phyloP scores from a whole-genome alignment of 805 yeast species.

The Wickerhamomyces bovis region DNA sequence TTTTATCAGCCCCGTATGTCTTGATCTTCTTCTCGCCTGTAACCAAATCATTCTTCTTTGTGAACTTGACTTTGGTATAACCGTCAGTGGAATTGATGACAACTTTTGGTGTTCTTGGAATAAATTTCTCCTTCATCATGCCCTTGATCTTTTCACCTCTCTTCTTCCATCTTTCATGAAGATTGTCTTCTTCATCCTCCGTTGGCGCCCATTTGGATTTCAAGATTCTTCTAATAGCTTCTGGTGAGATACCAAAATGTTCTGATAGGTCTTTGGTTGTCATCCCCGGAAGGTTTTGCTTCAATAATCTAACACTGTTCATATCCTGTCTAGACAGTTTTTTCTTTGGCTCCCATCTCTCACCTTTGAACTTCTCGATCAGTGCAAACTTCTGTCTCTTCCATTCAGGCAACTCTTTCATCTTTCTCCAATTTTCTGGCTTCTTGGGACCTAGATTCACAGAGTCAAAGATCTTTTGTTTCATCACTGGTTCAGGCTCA shows the following conservation, averaged over 20 bases:
- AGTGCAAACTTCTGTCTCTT: conserved; percentile 59
- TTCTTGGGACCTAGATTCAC: conserved; percentile 22
- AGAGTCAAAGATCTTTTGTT: conserved; percentile 12
- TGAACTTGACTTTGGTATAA: conserved; percentile 7
- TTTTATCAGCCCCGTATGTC: conserved; percentile 4
- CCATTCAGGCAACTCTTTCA: conserved; percentile 55
- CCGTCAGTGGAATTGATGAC: conserved; percentile 7
- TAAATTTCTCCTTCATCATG: conserved; percentile 4
- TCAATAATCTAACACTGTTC: conserved; percentile 54
- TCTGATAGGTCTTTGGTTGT: conserved; percentile 54
- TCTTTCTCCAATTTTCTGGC: conserved; percentile 43
- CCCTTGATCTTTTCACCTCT: conserved; percentile 37
- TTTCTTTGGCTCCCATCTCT: conserved; percentile 62
- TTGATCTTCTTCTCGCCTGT: neutral
- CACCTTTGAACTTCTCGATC: conserved; percentile 50
- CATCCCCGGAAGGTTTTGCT: conserved; percentile 51
- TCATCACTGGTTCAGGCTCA: neutral
- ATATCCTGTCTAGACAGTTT: conserved; percentile 65
- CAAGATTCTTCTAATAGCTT: conserved; percentile 73
- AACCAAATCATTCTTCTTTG: conserved; percentile 1
- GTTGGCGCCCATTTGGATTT: conserved; percentile 72
- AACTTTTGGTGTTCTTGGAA: conserved; percentile 4
- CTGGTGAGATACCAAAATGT: conserved; percentile 69
- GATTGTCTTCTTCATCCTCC: conserved; percentile 42
- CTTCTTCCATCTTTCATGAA: conserved; percentile 46